Base-by-base conservation (phyloP, 129 eudicot species). In the Saposhnikovia divaricata region DNA sequence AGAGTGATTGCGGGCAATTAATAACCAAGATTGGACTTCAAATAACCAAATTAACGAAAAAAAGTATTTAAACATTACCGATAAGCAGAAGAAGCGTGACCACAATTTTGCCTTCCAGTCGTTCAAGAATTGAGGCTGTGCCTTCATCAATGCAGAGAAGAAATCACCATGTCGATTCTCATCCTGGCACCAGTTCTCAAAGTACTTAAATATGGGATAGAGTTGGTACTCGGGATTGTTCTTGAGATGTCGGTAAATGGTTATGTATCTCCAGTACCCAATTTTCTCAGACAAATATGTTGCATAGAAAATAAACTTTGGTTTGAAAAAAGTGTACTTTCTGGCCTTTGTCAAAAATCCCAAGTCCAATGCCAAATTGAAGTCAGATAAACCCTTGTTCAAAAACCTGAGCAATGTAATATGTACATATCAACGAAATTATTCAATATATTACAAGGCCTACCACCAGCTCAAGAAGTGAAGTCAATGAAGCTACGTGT, bases 131-230 rank as follows among this genome's bases (percentile, higher is more conserved):
- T 92, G 99, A 0, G 98, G 99, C 86, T 96, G 99, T 15, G 99
- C 98, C 90, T 96, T 96, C 96, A 90, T 88, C 86, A 94, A 83
- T 2, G 98, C 98, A 51, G 98, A 93, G 86, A 93, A 93, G 89
- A 93, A 93, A 86, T 93, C 98, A 69, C 97, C 98, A 39, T 96
- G 99, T 47, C 99, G 85, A 80, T 96, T 96, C 85, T 96, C 99
- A 81, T 96, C 99, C 74, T 96, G 99, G 85, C 99, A 92, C 99
- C 99, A 96, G 87, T 96, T 96, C 89, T 96, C 98, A 34, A 96
- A 95, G 89, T 90, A 95, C 80, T 90, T 90, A 89, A 95, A 96
- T 74, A 96, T 96, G 1, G 99, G 99, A 79, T 96, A 96, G 25
- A 90, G 85, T 83, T 92, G 97, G 89, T 92, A 96, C 82, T 96